Percentiles rank a stretch among this genome's conserved stretches.
phyloP scores from a whole-genome alignment of 176 grass and related monocot species.

The Zea mays region DNA sequence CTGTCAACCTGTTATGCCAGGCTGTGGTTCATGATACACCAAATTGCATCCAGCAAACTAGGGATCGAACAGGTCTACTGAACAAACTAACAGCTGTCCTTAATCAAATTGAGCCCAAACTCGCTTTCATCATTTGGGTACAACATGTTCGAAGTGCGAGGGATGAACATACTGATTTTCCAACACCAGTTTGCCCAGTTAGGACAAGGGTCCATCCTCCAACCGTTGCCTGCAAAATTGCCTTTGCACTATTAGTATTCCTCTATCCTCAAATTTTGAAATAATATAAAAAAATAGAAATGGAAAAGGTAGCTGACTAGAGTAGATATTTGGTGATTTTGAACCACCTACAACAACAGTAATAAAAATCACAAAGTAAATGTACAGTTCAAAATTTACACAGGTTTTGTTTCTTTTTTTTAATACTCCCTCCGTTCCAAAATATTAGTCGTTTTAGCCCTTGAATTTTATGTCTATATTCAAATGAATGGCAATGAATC shows the following conservation, averaged over 20 bases:
- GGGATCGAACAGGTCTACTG: not conserved
- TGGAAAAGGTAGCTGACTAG: conserved; percentile 21
- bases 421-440: too few relatives aligned
- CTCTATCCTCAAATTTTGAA: conserved; percentile 32
- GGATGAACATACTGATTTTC: conserved; percentile 80
- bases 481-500: too few relatives aligned
- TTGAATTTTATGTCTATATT: too few relatives aligned
- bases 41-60: conserved; percentile 22
- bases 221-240: conserved; percentile 52
- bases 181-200: conserved; percentile 85
- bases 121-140: not conserved
- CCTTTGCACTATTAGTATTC: conserved; percentile 38
- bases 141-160: conserved; percentile 14
- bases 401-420: not conserved
- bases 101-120: not conserved
- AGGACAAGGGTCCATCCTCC: conserved; percentile 78
- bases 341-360: not conserved
- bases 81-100: not conserved
- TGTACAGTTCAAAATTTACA: not conserved
- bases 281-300: conserved; percentile 26
- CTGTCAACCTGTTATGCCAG: conserved; percentile 2
- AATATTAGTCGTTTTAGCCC: too few relatives aligned
- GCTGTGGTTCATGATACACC: not conserved
- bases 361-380: conserved; percentile 1
- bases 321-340: conserved; percentile 21